phyloP scores from a whole-genome alignment of 1,139 yeast genomes.

The Wickerhamomyces sp. region DNA sequence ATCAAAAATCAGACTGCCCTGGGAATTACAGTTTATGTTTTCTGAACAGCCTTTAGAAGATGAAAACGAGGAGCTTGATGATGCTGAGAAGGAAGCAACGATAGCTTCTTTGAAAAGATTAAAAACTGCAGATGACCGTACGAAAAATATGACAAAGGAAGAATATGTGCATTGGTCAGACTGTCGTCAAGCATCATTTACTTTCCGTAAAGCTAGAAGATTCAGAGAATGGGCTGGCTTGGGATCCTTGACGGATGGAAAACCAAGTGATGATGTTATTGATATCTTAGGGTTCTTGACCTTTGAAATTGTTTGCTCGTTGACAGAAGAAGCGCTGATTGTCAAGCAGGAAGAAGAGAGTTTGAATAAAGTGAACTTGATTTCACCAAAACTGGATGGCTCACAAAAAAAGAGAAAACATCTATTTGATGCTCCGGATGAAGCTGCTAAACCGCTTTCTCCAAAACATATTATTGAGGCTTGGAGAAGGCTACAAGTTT shows the following conservation, averaged over 20 bases:
- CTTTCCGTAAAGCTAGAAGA: slow-evolving; percentile 87
- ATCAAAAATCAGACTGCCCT: slow-evolving; percentile 80
- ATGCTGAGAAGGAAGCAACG: slow-evolving; percentile 88
- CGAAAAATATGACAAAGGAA: slow-evolving; percentile 89
- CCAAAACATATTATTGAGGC: slow-evolving; percentile 90
- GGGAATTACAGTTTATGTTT: slow-evolving; percentile 96
- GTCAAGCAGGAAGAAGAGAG: slow-evolving; percentile 68
- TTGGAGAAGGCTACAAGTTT: slow-evolving; percentile 74
- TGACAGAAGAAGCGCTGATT: slow-evolving; percentile 87
- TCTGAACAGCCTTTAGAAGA: slow-evolving; percentile 82
- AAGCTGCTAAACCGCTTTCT: slow-evolving; percentile 74
- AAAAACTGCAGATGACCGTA: slow-evolving; percentile 91
- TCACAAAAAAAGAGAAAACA: slow-evolving; percentile 42
- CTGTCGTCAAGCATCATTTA: slow-evolving; percentile 95
- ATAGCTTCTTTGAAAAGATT: slow-evolving; percentile 81
- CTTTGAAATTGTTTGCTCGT: slow-evolving; percentile 91
- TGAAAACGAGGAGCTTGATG: slow-evolving; percentile 67
- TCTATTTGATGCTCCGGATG: slow-evolving; percentile 89
- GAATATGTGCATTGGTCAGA: slow-evolving; percentile 99
- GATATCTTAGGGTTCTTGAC: slow-evolving; percentile 94
- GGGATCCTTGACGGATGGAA: slow-evolving; percentile 75
- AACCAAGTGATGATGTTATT: slow-evolving; percentile 94
- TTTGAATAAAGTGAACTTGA: slow-evolving; percentile 22
- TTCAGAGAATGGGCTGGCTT: slow-evolving; percentile 97
- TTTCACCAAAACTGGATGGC: slow-evolving; percentile 23